Conservation (phyloP, 495 filamentous ascomycete genomes). For the Glonium stellatum region DNA sequence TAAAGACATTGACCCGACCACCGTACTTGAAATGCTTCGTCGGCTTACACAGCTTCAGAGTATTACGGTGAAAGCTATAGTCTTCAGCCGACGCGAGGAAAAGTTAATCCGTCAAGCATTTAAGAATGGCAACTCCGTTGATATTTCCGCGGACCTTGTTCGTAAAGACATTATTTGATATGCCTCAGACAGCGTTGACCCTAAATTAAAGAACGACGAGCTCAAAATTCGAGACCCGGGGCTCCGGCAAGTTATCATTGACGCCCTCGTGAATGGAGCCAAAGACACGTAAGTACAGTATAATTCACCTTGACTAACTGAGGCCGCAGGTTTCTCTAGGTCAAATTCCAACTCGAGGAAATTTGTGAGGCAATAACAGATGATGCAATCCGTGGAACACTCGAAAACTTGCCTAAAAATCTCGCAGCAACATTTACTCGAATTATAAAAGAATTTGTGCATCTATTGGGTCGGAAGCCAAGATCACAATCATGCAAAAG, state of each 20-base stretch:
- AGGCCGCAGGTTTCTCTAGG: slow-evolving; percentile 25
- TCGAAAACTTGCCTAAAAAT: slow-evolving; percentile 20
- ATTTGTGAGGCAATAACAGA: slow-evolving; percentile 20
- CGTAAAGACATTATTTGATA: not conserved
- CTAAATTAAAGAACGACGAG: not conserved
- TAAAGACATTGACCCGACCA: not conserved
- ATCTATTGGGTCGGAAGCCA: not conserved
- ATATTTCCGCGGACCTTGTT: not conserved
- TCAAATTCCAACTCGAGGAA: slow-evolving; percentile 25
- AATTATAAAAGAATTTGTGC: slow-evolving; percentile 12
- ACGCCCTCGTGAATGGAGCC: slow-evolving; percentile 7
- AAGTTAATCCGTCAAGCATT: not conserved
- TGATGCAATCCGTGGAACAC: slow-evolving; percentile 9
- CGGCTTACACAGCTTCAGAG: not conserved
- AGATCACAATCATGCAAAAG: slow-evolving; percentile 10
- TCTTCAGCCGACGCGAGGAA: not conserved
- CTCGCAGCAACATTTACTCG: slow-evolving; percentile 23
- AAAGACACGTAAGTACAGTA: slow-evolving; percentile 16
- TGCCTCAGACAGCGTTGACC: not conserved
- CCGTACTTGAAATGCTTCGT: not conserved
- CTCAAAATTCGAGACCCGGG: not conserved
- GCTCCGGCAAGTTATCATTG: slow-evolving; percentile 7
- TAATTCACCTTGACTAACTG: not conserved
- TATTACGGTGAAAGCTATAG: not conserved
- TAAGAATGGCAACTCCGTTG: not conserved